Percentiles rank a stretch among this genome's conserved stretches.
These are phyloP conservation scores for Termitomyces sp. DNA, from an alignment of 768 basidiomycete genomes.

Conservation along the genomic window DNA sequence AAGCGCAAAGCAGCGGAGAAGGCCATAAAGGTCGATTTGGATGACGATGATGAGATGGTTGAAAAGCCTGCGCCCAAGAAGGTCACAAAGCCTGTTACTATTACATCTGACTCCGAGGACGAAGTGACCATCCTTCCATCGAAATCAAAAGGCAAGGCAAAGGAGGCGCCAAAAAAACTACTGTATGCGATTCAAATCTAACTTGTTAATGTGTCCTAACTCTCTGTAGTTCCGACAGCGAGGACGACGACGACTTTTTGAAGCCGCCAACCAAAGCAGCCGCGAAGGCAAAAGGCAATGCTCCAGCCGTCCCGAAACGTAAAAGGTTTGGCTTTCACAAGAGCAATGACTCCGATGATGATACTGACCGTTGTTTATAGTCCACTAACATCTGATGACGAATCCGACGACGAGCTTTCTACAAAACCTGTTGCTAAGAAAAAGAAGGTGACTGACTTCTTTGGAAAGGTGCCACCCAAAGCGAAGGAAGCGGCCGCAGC, in stretches of 20 bases:
- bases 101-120: slow-evolving; percentile 28
- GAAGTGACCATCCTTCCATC: slow-evolving; percentile 19
- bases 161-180: slow-evolving; percentile 8
- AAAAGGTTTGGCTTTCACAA: slow-evolving; percentile 44
- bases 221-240: slow-evolving; percentile 1
- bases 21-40: slow-evolving; percentile 14
- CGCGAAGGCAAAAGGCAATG: slow-evolving; percentile 19
- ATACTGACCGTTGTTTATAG: slow-evolving; percentile 19
- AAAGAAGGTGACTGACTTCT: slow-evolving; percentile 59
- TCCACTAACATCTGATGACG: slow-evolving; percentile 29
- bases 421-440: slow-evolving; percentile 53
- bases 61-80: slow-evolving; percentile 16
- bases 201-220: background rate
- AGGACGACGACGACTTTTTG: slow-evolving; percentile 9
- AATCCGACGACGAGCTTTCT: slow-evolving; percentile 36
- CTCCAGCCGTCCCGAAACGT: slow-evolving; percentile 44
- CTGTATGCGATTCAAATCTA: background rate
- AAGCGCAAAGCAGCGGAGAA: slow-evolving; percentile 21
- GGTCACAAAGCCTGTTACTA: slow-evolving; percentile 14
- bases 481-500: slow-evolving; percentile 34
- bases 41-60: slow-evolving; percentile 14
- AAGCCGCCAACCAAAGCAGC: background rate
- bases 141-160: slow-evolving; percentile 14
- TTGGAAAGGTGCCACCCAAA: slow-evolving; percentile 41
- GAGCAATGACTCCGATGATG: background rate